Evolutionary conservation across 768 basidiomycete species (phyloP).

Genomic region (Sarcodon aspratus): DNA sequence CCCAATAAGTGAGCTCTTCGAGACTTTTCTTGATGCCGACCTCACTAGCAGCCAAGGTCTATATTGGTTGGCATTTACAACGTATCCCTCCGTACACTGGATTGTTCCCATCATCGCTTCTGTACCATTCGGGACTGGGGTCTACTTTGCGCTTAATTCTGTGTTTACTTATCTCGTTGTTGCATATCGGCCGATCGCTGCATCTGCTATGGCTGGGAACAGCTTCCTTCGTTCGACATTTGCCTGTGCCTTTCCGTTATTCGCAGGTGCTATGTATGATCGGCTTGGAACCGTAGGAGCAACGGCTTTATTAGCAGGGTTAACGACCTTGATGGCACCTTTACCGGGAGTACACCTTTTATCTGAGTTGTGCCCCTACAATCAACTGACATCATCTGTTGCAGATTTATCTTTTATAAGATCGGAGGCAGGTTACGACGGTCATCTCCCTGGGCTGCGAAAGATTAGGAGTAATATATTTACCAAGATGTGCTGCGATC

Average conservation of each 20-base stretch:
- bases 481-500: too few species aligned
- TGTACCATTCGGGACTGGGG: conserved; percentile 40
- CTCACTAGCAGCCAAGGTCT: conserved; percentile 16
- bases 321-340: conserved; percentile 26
- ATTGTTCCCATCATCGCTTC: conserved; percentile 34
- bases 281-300: conserved; percentile 27
- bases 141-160: conserved; percentile 54
- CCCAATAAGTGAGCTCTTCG: conserved; percentile 24
- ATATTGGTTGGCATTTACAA: conserved; percentile 47
- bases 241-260: conserved; percentile 30
- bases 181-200: conserved; percentile 37
- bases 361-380: too few species aligned
- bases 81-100: conserved; percentile 34
- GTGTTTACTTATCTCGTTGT: conserved; percentile 52
- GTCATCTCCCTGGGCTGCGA: conserved; percentile 3
- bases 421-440: conserved; percentile 6
- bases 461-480: too few species aligned
- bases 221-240: conserved; percentile 27
- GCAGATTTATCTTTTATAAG: conserved; percentile 8
- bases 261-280: conserved; percentile 27
- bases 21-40: too few species aligned
- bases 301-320: conserved; percentile 26
- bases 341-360: conserved; percentile 15
- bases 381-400: background rate
- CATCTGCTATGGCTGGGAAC: conserved; percentile 63